These are phyloP conservation scores for Arachis monticola DNA, from an alignment of 331 rosid genomes.

Conservation along the genomic window DNA sequence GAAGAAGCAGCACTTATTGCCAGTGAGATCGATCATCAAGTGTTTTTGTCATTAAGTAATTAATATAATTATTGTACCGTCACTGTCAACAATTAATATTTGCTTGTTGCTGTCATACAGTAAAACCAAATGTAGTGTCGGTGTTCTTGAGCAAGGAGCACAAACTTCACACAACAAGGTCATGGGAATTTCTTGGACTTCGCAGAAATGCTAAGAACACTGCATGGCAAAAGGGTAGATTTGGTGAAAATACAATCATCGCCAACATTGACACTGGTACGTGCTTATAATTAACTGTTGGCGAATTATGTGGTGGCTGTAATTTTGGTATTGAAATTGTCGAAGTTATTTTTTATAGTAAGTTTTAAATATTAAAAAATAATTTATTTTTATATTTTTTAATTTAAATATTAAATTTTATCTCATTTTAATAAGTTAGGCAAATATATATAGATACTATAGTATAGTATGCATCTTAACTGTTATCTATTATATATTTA, in stretches of 20 bases:
- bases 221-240: conserved; percentile 34
- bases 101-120: no score
- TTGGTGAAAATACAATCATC: conserved; percentile 37
- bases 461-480: no score
- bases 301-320: no score
- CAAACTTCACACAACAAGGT: conserved; percentile 41
- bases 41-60: no score
- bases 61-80: not conserved
- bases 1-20: conserved; percentile 35
- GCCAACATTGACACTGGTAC: conserved; percentile 39
- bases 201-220: conserved; percentile 13
- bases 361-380: no score
- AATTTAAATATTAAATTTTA: no score
- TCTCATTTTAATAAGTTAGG: no score
- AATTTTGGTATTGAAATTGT: no score
- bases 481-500: no score
- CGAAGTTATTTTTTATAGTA: no score
- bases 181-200: conserved; percentile 48
- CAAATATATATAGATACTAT: no score
- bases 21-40: conserved; percentile 5
- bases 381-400: no score
- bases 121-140: conserved; percentile 33
- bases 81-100: not conserved
- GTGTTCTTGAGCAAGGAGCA: conserved; percentile 31
- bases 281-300: not conserved